Base-by-base conservation (phyloP, 2,329 filamentous ascomycete species). In the Cladosporium sp. region DNA sequence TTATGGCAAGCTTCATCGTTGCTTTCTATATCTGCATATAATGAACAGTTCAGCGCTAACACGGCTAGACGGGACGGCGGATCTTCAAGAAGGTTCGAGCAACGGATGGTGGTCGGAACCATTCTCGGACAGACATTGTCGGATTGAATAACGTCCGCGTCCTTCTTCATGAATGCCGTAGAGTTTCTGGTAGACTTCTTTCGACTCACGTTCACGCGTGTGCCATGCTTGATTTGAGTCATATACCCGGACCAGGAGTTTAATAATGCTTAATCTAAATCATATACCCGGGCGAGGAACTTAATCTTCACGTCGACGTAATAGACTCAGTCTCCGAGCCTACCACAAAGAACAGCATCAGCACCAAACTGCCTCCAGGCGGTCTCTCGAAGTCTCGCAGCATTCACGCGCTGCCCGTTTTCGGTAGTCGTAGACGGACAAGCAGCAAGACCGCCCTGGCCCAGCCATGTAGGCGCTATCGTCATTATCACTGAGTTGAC, bases 381-480 rank as follows among this genome's bases (percentile, higher is more conserved):
- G 12, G 92, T 87, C 64, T 89, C 82, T 55, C 79, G 82, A 56
- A 96, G 81, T 69, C 88, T 87, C 18, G 89, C 86, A 0, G 88
- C 88, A 7, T 89, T 83, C 57, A 85, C 53, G 46, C 70, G 72
- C 55, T 80, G 79, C 3, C 85, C 86, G 14, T 55, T 52, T 21
- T 79, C 76, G 65, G 84, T 83, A 2, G 77, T 72, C 37, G 86
- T 82, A 23, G 86, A 82, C 1, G 93, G 94, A 56, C 87, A 89
- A 2, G 97, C 91, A 12, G 88, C 83, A 11, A 97, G 91, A 8
- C 92, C 92, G 2, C 91, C 92, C 67, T 86, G 83, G 1, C 94
- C 94, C n/a, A 98, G 83, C 86, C 92, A 98, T 0, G 88, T 92
- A 10, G 94, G 94, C 3, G 94, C 93, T 73, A 97, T 88, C 0